A percentile compares a stretch with the other conserved stretches of the same genome.
Conservation (phyloP, 1,284 basidiomycete genomes). For the Tilletiopsis washingtonensis region DNA sequence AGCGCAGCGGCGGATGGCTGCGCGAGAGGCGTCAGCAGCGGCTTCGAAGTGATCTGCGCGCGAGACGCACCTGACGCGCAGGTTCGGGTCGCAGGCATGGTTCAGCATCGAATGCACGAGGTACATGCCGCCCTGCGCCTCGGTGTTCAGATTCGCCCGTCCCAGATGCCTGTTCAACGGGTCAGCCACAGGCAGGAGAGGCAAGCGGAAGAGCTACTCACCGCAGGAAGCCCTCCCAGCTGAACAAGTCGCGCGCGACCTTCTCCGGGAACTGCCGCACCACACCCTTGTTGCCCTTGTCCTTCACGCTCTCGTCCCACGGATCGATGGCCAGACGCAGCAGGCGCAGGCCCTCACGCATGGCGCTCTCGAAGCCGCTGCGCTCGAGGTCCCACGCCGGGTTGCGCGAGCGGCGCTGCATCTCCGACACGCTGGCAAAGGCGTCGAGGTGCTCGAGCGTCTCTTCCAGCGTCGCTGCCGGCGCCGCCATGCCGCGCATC, state of each 20-base stretch:
- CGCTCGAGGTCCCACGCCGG: slow-evolving; percentile 34
- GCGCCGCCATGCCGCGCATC: slow-evolving; percentile 1
- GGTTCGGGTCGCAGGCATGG: slow-evolving; percentile 70
- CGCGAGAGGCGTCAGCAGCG: no score
- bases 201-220: slow-evolving; percentile 15
- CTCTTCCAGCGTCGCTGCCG: slow-evolving; percentile 17
- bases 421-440: slow-evolving; percentile 35
- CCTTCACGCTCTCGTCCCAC: slow-evolving; percentile 6
- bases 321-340: slow-evolving; percentile 28
- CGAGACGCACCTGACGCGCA: slow-evolving; percentile 64
- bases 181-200: slow-evolving; percentile 20
- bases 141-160: slow-evolving; percentile 74
- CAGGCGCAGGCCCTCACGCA: slow-evolving; percentile 13
- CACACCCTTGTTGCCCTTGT: background rate
- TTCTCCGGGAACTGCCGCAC: slow-evolving; percentile 3
- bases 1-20: slow-evolving; percentile 52
- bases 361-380: slow-evolving; percentile 13
- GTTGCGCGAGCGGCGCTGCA: slow-evolving; percentile 32
- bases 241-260: slow-evolving; percentile 2
- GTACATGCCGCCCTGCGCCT: slow-evolving; percentile 78
- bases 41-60: slow-evolving; percentile 53
- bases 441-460: slow-evolving; percentile 19
- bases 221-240: slow-evolving; percentile 23
- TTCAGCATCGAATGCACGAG: slow-evolving; percentile 78
- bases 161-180: slow-evolving; percentile 68